Base-by-base conservation (phyloP, 2,329 filamentous ascomycete species). In the Penicillium sp. region DNA sequence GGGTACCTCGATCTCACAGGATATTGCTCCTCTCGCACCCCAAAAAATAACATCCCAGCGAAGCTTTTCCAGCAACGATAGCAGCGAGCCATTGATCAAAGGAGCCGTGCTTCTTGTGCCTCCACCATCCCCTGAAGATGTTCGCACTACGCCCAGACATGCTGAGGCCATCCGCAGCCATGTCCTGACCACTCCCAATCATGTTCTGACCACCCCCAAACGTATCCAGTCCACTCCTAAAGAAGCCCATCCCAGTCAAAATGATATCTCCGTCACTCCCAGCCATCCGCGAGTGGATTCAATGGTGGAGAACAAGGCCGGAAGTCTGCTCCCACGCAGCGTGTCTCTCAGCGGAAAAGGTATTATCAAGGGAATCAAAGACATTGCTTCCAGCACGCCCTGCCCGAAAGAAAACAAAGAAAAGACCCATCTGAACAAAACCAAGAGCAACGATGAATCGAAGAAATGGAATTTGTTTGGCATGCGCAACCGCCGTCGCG, bases 401-500 rank as follows among this genome's bases (percentile, higher is more conserved):
- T 48, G 51, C 6, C 11, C 26, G 2, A n/a, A 15, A 3, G 49
- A 53, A 20, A 15, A n/a, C 4, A 51, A 53, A 25, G 51, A 56
- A 12, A 57, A 56, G 20, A n/a, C 27, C 9, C 18, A 20, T 18
- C 18, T 6, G 0, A 25, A 33, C 3, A 57, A 50, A 18, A 9
- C 14, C 12, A 40, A 27, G 29, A 52, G 12, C 25, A 35, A 22
- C 18, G 56, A 60, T 3, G 57, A 60, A 5, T 11, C 49, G 15
- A 56, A 64, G 46, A 59, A 59, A 55, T 54, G 59, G 58, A 44
- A 48, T 37, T 22, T 62, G 15, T 66, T 65, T 25, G 44, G 54
- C 20, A 53, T 65, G 18, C 64, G 61, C 23, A 20, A 18, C 18
- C 59, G 57, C 20, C 54, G 50, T 8, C 57, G 52, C n/a, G 49